Base-by-base conservation (phyloP, 768 basidiomycete genomes). In the Mycena sanguinolenta region DNA sequence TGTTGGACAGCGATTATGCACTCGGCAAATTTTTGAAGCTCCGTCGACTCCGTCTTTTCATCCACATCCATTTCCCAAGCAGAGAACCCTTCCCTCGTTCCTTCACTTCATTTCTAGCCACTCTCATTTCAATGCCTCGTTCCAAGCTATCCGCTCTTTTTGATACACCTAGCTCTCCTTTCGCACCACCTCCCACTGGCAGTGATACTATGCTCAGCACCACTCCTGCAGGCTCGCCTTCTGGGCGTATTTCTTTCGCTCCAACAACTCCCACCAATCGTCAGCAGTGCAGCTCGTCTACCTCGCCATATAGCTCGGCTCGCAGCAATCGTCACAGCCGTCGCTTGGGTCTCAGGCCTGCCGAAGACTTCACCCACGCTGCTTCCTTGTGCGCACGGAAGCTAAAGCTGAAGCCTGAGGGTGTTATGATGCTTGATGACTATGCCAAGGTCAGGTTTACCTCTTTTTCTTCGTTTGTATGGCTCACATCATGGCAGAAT, bases 91-190 rank as follows among this genome's bases (percentile, higher is more conserved):
- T 28, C 36, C n/a, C 36, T 46, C 21, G 13, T 58, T 42, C 19
- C 19, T 42, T 42, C 42, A 16, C 42, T 34, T 44, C 21, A 44
- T 50, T 19, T 6, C 17, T 44, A 27, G 25, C 32, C n/a, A 19
- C 42, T n/a, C 3, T 39, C 55, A 58, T 58, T 28, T 23, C 44
- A 27, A 19, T 19, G 19, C 6, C 42, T 44, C 46, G 12, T 23
- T 1, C n/a, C 6, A n/a, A 44, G 25, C 65, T 66, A 12, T 9
- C 34, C 25, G 65, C 46, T 42, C 65, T 66, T 28, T 66, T 39
- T 23, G 65, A 66, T 14, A 66, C 65, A 27, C 65, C 65, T 46
- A 66, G 65, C 58, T 66, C 65, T 12, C 65, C 65, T 3, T 36
- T 59, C 5, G 65, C 12, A 3, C 49, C 65, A 3, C 34, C 44